Evolutionary conservation across 2,329 filamentous ascomycete genomes (phyloP).

Genomic region (Pyricularia grisea): DNA sequence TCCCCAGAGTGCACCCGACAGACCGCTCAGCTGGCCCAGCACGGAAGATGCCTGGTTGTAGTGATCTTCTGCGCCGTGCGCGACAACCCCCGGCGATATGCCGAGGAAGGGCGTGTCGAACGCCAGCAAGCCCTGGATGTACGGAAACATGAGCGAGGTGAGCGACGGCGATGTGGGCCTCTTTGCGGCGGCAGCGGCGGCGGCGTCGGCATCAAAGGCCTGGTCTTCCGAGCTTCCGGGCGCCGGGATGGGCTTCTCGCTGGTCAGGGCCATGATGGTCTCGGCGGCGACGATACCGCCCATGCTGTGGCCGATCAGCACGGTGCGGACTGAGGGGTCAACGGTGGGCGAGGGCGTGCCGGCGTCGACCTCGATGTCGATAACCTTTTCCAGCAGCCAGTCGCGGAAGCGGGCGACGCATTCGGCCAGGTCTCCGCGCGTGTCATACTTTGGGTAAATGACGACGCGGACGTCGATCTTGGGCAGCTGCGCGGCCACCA

Average conservation of each 20-base stretch:
- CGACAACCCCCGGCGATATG: constrained; percentile 73
- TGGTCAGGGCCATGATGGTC: constrained; percentile 63
- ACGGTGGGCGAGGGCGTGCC: constrained; percentile 74
- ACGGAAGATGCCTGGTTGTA: constrained; percentile 67
- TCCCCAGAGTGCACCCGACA: constrained; percentile 61
- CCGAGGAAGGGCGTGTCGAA: constrained; percentile 92
- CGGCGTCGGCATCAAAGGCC: constrained; percentile 19
- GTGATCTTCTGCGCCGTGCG: constrained; percentile 77
- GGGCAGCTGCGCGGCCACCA: constrained; percentile 57
- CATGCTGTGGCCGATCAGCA: constrained; percentile 84
- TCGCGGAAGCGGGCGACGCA: constrained; percentile 66
- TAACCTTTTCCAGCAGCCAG: constrained; percentile 85
- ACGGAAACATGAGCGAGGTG: constrained; percentile 79
- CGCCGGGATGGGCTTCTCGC: constrained; percentile 38
- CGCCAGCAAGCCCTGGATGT: constrained; percentile 79
- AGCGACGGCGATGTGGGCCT: constrained; percentile 22
- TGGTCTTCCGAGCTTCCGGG: constrained; percentile 17
- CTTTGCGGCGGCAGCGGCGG: constrained; percentile 26
- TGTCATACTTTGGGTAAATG: constrained; percentile 76
- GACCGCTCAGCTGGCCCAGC: constrained; percentile 53
- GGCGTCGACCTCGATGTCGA: constrained; percentile 83
- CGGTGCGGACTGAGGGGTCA: constrained; percentile 72
- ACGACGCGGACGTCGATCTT: constrained; percentile 57
- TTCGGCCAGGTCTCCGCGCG: constrained; percentile 63
- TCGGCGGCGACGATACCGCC: constrained; percentile 92